Conservation (phyloP, 306 rosid genomes). For the Senna siamea region DNA sequence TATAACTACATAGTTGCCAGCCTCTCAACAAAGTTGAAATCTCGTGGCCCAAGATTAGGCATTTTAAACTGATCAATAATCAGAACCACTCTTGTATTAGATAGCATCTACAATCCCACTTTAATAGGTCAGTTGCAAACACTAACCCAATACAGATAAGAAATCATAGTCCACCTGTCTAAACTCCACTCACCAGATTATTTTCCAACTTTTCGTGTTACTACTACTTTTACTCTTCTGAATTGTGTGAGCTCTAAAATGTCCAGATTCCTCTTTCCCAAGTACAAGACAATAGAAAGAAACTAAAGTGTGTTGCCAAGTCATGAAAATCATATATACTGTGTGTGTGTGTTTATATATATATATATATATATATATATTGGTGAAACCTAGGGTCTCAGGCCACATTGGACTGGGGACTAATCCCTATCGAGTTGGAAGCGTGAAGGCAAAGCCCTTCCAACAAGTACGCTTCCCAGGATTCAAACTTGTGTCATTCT, state of each 20-base stretch:
- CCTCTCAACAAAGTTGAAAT: not conserved
- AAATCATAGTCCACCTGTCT: conserved; percentile 5
- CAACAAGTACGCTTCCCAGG: no score
- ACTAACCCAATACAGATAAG: conserved; percentile 12
- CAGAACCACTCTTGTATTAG: conserved; percentile 25
- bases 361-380: conserved; percentile 2
- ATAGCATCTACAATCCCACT: conserved; percentile 16
- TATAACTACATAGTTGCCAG: conserved; percentile 23
- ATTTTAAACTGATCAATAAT: conserved; percentile 2
- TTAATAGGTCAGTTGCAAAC: conserved; percentile 13
- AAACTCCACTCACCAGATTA: conserved; percentile 27
- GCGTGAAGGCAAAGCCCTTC: no score
- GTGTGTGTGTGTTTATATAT: no score
- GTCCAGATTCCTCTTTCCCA: conserved; percentile 32
- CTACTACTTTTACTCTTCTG: not conserved
- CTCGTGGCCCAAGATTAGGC: conserved; percentile 20
- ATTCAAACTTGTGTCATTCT: no score
- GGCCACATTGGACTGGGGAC: no score
- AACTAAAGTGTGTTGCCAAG: conserved; percentile 25
- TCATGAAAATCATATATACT: conserved; percentile 17
- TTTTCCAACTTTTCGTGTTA: conserved; percentile 5
- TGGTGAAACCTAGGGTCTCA: no score
- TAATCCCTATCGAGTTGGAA: no score
- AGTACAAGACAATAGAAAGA: conserved; percentile 30
- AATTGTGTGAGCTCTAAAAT: conserved; percentile 28